phyloP scores from a whole-genome alignment of 495 filamentous ascomycete genomes.

The Hyaloscypha bicolor region DNA sequence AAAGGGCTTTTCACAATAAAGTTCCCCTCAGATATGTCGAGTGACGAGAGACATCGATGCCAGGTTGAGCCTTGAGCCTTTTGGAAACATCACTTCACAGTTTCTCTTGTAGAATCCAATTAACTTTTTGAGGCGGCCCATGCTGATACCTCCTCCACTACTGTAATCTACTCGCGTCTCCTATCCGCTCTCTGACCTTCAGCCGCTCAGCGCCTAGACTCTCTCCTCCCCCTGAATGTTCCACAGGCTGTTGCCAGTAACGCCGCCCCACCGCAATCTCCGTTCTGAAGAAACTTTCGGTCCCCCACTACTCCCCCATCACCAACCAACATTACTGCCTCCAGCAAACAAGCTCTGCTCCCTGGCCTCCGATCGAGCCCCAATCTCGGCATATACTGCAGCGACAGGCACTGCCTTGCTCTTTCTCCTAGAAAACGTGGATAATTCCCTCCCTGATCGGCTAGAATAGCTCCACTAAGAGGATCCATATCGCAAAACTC shows the following conservation, averaged over 20 bases:
- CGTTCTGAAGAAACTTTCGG: background rate
- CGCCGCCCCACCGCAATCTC: slow-evolving; percentile 13
- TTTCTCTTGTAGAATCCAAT: no score
- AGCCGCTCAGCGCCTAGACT: background rate
- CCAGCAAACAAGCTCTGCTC: slow-evolving; percentile 8
- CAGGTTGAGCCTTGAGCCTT: background rate
- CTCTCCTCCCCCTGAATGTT: background rate
- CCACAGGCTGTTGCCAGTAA: background rate
- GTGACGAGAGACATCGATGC: no score
- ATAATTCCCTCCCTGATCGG: background rate
- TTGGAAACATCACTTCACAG: background rate
- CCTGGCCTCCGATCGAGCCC: slow-evolving; percentile 6
- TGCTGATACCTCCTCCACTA: no score
- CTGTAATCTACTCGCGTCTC: background rate
- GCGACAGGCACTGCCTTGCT: background rate
- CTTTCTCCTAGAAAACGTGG: background rate
- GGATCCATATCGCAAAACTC: background rate
- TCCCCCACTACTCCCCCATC: background rate
- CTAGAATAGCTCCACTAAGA: background rate
- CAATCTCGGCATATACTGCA: slow-evolving; percentile 15
- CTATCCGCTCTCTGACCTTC: background rate
- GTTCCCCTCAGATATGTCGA: background rate
- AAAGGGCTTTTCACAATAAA: background rate
- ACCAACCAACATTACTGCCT: background rate
- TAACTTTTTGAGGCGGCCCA: no score